Evolutionary conservation across 179 eudicot genomes (phyloP), one percentile per base, ranked within the genome.

Genomic region (Patellifolia procumbens): DNA sequence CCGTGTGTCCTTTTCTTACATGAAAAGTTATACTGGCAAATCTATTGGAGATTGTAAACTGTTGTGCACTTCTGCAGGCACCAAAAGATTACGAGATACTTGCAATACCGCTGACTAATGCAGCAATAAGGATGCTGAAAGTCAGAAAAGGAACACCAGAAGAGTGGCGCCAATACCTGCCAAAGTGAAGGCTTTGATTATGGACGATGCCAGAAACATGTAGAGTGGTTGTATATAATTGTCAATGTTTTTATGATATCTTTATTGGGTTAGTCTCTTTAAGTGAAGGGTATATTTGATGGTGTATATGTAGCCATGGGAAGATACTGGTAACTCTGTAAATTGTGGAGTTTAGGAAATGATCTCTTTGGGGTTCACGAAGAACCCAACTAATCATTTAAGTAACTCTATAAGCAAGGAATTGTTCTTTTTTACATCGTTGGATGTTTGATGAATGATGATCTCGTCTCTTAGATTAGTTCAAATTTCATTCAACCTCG

Each of bases 31-130:
- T 12, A 58, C 62, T 45, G 32, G 1, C 46, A 11, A 43, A 5
- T 26, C 24, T 28, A 35, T 58, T 2, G 13, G 12, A 35, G 24
- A 22, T 17, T 48, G 43, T 52, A 49, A 24, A 49, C 55, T 32
- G 26, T 78, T 62, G 0, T 39, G 9, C 9, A 5, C 43, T 39
- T 39, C 62, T 77, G 52, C 87, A 94, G 98, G 92, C 91, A 26
- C 98, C 97, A 4, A 94, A 90, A 76, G 97, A 92, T 73, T 94
- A 85, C 70, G 96, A 94, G 81, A 87, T 94, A 80, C 78, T 92
- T 46, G 91, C 97, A 53, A 89, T 94, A 82, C 98, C 98, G 42
- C 58, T 94, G 76, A 90, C 98, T 35, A 87, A 71, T 74, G 79
- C 85, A 5, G 86, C 97, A 28, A 26, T 92, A 84, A 87, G 82